Evolutionary conservation across 2,329 filamentous ascomycete species (phyloP), one percentile per base, ranked within the genome.

Genomic region (Raffaelea ambrosiae): DNA sequence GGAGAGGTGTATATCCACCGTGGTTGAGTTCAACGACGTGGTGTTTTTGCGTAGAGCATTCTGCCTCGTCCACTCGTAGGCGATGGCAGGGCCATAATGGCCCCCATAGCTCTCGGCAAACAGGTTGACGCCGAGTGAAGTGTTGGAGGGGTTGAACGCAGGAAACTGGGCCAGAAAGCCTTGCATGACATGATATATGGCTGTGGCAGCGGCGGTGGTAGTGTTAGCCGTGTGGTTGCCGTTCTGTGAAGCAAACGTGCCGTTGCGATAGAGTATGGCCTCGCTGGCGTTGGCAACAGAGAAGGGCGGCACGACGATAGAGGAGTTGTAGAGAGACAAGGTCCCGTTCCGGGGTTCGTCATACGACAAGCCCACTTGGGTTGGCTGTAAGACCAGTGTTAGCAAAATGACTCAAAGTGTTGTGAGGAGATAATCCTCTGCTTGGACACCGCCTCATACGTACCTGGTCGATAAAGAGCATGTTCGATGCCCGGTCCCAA

Each of bases 51-150:
- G 73, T 46, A 68, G 68, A 18, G 66, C 60, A 54, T 88, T 88
- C 63, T 88, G 81, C 48, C 76, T 61, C 56, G 83, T 72, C 65
- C 73, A 77, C 20, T 70, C 63, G 19, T 69, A 67, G 11, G 80
- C 79, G 55, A 86, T 84, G 2, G 76, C 67, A 2, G 82, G 82
- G 0, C 80, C 84, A 55, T 86, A 88, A 48, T 80, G 76, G 13
- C 85, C 85, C 31, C 82, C 78, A 60, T 86, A 84, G 61, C 79
- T 83, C 60, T 88, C 82, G 1, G 81, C 74, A 52, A 84, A 86
- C 4, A 87, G 65, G 55, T 81, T 81, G 46, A 87, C 71, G 5
- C 77, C 77, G 18, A 80, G 57, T 0, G 71, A 64, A 36, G 69
- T 64, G 52, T 69, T 67, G 4, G 72, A 67, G 4, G 75, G 76